Conservation (phyloP, 345 rosid genomes). For the Rhodamnia rubescens region DNA sequence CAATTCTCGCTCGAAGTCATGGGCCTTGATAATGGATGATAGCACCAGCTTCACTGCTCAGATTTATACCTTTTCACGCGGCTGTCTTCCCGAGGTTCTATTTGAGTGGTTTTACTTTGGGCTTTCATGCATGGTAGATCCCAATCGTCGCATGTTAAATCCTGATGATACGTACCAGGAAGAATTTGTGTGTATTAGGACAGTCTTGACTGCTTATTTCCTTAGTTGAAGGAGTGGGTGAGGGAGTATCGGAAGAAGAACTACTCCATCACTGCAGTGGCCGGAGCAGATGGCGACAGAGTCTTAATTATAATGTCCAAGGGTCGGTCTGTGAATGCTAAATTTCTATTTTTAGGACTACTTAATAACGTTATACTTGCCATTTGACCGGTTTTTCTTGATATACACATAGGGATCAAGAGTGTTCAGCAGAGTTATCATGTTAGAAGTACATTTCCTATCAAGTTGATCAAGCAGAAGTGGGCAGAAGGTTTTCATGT, state of each 20-base stretch:
- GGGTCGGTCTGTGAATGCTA: constrained; percentile 19
- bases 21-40: constrained; percentile 94
- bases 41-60: constrained; percentile 70
- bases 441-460: constrained; percentile 77
- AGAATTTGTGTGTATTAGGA: neutral
- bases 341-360: neutral
- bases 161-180: neutral
- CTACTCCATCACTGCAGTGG: constrained; percentile 77
- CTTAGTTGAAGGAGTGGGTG: constrained; percentile 57
- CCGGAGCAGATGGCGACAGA: constrained; percentile 78
- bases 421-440: constrained; percentile 69
- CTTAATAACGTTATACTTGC: neutral
- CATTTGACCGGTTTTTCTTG: neutral
- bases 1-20: constrained; percentile 43
- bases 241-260: constrained; percentile 91
- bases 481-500: constrained; percentile 85
- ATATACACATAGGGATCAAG: constrained; percentile 42
- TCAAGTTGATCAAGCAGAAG: constrained; percentile 49
- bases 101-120: neutral
- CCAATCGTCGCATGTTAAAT: neutral
- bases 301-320: constrained; percentile 86
- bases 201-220: neutral
- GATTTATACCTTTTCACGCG: constrained; percentile 61
- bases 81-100: constrained; percentile 65
- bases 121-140: neutral